Evolutionary conservation across 257 asterid species (phyloP).

Genomic region (Dorcoceras hygrometricum): DNA sequence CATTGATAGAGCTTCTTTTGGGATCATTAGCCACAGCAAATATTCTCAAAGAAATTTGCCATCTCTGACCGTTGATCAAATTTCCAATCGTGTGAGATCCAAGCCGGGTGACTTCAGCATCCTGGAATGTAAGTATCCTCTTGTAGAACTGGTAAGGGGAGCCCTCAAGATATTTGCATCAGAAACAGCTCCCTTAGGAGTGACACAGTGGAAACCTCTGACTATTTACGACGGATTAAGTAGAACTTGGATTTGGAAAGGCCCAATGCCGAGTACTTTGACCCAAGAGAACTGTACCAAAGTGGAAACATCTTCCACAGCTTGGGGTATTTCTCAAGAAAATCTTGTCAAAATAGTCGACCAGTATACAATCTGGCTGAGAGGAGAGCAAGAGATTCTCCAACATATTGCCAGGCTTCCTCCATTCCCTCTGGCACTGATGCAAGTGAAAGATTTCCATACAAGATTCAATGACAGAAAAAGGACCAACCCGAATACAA

Average conservation of each 20-base stretch:
- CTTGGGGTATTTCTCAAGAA: constrained; percentile 27
- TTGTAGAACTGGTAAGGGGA: constrained; percentile 26
- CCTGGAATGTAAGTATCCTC: constrained; percentile 10
- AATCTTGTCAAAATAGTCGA: constrained; percentile 11
- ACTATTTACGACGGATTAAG: constrained; percentile 1
- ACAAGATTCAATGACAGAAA: constrained; percentile 19
- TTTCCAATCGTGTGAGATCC: constrained; percentile 20
- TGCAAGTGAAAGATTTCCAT: neutral
- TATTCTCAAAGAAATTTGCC: neutral
- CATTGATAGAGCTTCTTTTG: neutral
- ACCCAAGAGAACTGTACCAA: neutral
- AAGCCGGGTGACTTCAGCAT: constrained; percentile 27
- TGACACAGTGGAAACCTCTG: constrained; percentile 14
- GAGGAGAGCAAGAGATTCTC: constrained; percentile 2
- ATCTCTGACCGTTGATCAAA: constrained; percentile 14
- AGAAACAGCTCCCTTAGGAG: constrained; percentile 14
- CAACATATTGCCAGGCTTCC: constrained; percentile 20
- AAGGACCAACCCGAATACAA: constrained; percentile 8
- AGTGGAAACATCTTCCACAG: constrained; percentile 5
- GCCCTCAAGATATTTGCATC: constrained; percentile 28
- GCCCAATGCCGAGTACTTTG: constrained; percentile 21
- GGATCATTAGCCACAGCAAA: neutral
- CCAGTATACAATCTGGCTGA: constrained; percentile 22
- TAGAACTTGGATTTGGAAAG: constrained; percentile 29
- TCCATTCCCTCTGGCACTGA: constrained; percentile 21